These are phyloP conservation scores for Podospora pseudopauciseta DNA, from an alignment of 495 filamentous ascomycete species.

Conservation along the genomic window DNA sequence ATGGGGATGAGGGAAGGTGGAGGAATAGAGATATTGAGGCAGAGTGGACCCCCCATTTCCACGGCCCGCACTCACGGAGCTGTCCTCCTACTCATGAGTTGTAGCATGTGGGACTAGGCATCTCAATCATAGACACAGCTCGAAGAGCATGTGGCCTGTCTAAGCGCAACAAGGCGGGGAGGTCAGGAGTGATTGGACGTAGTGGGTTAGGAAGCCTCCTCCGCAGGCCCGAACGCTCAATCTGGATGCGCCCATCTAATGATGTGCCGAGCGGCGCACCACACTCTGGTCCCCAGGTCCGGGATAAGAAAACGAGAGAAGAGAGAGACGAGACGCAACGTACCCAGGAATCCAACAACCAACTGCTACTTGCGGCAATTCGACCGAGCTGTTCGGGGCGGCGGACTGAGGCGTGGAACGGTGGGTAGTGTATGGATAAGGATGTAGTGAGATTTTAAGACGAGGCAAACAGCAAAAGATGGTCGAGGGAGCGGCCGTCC, in stretches of 20 bases:
- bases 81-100: neutral
- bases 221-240: slow-evolving; percentile 44
- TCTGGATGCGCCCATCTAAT: slow-evolving; percentile 28
- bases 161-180: slow-evolving; percentile 21
- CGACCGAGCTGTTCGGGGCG: neutral
- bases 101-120: neutral
- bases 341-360: slow-evolving; percentile 14
- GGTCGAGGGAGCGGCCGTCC: neutral
- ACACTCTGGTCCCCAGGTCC: neutral
- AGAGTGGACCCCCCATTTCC: neutral
- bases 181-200: slow-evolving; percentile 37
- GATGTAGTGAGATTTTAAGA: no score
- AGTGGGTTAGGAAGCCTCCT: slow-evolving; percentile 34
- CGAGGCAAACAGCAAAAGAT: neutral
- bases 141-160: slow-evolving; percentile 24
- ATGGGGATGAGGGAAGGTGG: neutral
- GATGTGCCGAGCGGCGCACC: slow-evolving; percentile 37
- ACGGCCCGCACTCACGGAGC: neutral
- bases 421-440: neutral
- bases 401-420: neutral
- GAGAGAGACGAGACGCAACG: slow-evolving; percentile 19
- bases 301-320: slow-evolving; percentile 8
- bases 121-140: neutral
- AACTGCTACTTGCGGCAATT: slow-evolving; percentile 8
- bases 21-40: neutral